Evolutionary conservation across 1,139 yeast genomes (phyloP), one percentile per base, ranked within the genome.

Genomic region (Meyerozyma guilliermondii): DNA sequence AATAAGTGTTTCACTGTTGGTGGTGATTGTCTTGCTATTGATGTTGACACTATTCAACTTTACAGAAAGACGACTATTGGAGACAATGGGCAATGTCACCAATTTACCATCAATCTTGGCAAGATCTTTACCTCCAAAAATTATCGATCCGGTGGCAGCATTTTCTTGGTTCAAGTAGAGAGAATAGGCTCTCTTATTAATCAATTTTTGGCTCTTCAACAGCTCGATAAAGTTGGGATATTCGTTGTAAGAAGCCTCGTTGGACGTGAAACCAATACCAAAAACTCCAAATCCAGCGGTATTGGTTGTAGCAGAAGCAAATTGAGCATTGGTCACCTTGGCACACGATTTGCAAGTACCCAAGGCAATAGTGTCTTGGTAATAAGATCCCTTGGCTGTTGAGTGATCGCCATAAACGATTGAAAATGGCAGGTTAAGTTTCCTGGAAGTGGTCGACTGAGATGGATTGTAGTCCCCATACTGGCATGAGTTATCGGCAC

Each of bases 101-200:
- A 80, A 60, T 10, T 61, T 57, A 18, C 83, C 83, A 1, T 63
- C 44, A 52, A 74, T 78, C 53, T 75, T 76, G 42, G 71, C 60
- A 41, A 68, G 74, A 52, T 81, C 87, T 37, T 78, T 69, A 36
- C 78, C 85, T 43, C 85, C 85, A 56, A 80, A 78, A 38, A 80
- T 55, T 34, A 80, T 59, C 28, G 72, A 65, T 9, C 81, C 83
- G 8, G 61, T 47, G n/a, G 56, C 24, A 4, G 73, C 64, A 28
- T 59, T 60, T 24, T 62, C 55, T 14, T 60, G 55, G 53, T 76
- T 63, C 58, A 77, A 54, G 62, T 63, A 80, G 29, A 81, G 56
- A 1, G 85, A 82, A 55, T 81, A 85, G 1, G 76, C 73, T 39
- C 61, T 65, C 45, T 71, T 73, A 20, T 70, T 46, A 45, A 80